Evolutionary conservation across 1,139 yeast genomes (phyloP).

Genomic region (Protomyces arabidopsidicola): DNA sequence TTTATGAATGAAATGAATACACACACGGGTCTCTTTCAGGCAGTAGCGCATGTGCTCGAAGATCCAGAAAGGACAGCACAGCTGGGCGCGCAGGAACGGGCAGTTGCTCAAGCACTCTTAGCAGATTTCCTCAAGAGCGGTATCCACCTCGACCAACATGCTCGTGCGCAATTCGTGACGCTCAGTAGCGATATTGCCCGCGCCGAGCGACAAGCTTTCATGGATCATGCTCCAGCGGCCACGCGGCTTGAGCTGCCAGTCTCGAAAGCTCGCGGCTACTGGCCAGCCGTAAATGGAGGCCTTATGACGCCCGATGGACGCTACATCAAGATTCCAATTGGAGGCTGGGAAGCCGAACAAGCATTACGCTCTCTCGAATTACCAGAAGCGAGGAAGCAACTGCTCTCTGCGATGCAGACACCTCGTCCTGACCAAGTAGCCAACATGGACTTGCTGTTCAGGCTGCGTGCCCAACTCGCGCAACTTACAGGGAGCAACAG

Average conservation of each 20-base stretch:
- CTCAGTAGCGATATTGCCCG: constrained; percentile 77
- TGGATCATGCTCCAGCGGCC: constrained; percentile 46
- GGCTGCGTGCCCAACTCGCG: constrained; percentile 67
- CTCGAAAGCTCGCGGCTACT: constrained; percentile 42
- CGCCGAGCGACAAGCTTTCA: constrained; percentile 73
- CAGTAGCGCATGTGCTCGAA: constrained; percentile 52
- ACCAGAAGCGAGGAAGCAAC: constrained; percentile 55
- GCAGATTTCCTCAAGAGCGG: constrained; percentile 91
- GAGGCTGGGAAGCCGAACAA: constrained; percentile 63
- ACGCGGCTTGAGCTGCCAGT: constrained; percentile 39
- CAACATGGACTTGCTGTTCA: constrained; percentile 56
- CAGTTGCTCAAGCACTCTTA: constrained; percentile 73
- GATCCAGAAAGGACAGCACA: constrained; percentile 43
- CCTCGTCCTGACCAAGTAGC: constrained; percentile 55
- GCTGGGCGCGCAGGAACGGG: constrained; percentile 65
- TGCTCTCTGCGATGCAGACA: constrained; percentile 70
- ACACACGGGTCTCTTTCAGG: constrained; percentile 59
- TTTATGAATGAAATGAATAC: constrained; percentile 92
- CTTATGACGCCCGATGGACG: constrained; percentile 21
- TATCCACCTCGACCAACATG: constrained; percentile 63
- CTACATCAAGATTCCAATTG: constrained; percentile 56
- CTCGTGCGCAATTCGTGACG: constrained; percentile 66
- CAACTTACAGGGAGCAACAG: constrained; percentile 65
- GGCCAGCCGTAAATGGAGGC: constrained; percentile 37
- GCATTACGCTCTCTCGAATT: constrained; percentile 58